Conservation (phyloP, 495 filamentous ascomycete genomes). For the Aspergillus diversus region DNA sequence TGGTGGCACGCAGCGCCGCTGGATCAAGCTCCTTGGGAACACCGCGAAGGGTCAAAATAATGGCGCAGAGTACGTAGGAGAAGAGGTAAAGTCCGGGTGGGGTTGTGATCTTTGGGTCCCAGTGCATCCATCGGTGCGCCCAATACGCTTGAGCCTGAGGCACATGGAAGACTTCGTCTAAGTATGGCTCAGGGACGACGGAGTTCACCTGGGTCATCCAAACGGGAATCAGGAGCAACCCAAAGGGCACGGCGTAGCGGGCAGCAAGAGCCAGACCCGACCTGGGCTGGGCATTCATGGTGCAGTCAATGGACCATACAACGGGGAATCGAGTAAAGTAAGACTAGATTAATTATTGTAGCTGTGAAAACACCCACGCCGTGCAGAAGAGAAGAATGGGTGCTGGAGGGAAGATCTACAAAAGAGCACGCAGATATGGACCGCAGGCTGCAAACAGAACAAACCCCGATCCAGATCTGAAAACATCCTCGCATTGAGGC, state of each 20-base stretch:
- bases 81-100: conserved; percentile 82
- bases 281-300: conserved; percentile 41
- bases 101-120: conserved; percentile 97
- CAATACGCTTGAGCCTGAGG: conserved; percentile 91
- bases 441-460: conserved; percentile 36
- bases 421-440: not conserved
- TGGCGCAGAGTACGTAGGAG: conserved; percentile 49
- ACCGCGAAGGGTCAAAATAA: conserved; percentile 38
- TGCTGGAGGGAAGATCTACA: too few species aligned
- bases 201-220: conserved; percentile 46
- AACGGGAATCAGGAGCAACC: conserved; percentile 40
- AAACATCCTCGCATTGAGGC: not conserved
- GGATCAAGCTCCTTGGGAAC: conserved; percentile 43
- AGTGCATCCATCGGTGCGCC: conserved; percentile 67
- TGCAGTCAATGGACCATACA: conserved; percentile 22
- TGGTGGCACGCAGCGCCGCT: conserved; percentile 45
- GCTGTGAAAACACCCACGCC: too few species aligned
- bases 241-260: conserved; percentile 49
- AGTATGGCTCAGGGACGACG: conserved; percentile 76
- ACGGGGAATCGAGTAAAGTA: not conserved
- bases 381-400: not conserved
- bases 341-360: not conserved
- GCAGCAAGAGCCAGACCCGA: conserved; percentile 45
- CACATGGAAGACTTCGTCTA: conserved; percentile 95
- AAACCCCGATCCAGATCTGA: conserved; percentile 26